These are phyloP conservation scores for Xylaria bambusicola DNA, from an alignment of 495 filamentous ascomycete genomes.

Conservation along the genomic window DNA sequence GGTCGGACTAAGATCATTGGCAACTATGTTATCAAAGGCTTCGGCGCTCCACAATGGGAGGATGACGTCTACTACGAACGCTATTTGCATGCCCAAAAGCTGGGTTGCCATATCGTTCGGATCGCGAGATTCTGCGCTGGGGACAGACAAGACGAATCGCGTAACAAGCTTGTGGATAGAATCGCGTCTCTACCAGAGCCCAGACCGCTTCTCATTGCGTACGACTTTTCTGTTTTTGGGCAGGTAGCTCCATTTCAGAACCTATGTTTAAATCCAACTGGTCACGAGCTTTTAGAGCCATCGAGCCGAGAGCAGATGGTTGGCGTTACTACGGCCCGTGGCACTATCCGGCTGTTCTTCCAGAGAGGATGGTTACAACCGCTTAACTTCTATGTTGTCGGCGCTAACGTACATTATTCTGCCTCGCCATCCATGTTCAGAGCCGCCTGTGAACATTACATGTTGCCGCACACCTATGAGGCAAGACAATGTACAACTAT, in stretches of 20 bases:
- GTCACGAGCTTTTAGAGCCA: conserved; percentile 62
- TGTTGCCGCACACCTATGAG: conserved; percentile 71
- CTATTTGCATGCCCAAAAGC: conserved; percentile 57
- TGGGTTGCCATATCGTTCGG: conserved; percentile 72
- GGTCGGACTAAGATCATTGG: conserved; percentile 78
- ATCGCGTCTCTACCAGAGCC: conserved; percentile 53
- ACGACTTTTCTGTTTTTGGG: conserved; percentile 70
- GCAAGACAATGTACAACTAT: conserved; percentile 65
- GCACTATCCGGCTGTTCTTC: conserved; percentile 58
- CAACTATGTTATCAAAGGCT: conserved; percentile 55
- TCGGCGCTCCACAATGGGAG: conserved; percentile 61
- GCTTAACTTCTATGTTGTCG: conserved; percentile 73
- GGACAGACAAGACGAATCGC: conserved; percentile 59
- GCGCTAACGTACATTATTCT: conserved; percentile 72
- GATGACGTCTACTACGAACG: conserved; percentile 57
- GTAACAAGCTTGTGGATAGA: conserved; percentile 57
- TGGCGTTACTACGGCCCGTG: conserved; percentile 44
- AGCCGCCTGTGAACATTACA: conserved; percentile 69
- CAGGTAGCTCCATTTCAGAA: conserved; percentile 69
- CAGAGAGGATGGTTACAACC: conserved; percentile 61
- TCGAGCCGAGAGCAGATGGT: conserved; percentile 45
- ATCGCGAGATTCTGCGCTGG: conserved; percentile 63
- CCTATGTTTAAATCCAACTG: conserved; percentile 66
- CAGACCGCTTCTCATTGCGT: conserved; percentile 66
- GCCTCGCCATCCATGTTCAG: conserved; percentile 79